Evolutionary conservation across 495 filamentous ascomycete genomes (phyloP).

Genomic region (Ramalina intermedia): DNA sequence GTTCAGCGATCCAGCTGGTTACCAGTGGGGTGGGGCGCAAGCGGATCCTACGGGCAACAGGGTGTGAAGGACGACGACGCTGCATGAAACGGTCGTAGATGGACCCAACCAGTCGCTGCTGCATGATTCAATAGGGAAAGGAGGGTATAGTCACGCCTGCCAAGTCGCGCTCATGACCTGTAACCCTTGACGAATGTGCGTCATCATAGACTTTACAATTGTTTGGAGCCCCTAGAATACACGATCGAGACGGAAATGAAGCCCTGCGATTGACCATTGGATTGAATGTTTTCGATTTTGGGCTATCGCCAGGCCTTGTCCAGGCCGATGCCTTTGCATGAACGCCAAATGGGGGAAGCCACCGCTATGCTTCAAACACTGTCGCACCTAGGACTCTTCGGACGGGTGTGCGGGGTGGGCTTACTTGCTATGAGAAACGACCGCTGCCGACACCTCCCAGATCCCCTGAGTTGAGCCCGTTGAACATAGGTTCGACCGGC

Average conservation of each 20-base stretch:
- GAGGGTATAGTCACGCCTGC: neutral
- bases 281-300: too few species aligned
- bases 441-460: neutral
- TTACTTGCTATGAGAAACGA: too few species aligned
- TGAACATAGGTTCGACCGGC: neutral
- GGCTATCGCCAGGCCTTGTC: too few species aligned
- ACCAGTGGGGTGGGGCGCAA: slow-evolving; percentile 53
- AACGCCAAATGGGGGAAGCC: too few species aligned
- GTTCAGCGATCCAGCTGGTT: slow-evolving; percentile 92
- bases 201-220: too few species aligned
- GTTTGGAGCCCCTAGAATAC: too few species aligned
- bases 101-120: neutral
- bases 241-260: too few species aligned
- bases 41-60: slow-evolving; percentile 1
- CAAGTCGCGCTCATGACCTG: neutral
- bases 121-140: neutral
- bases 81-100: neutral
- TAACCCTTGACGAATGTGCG: neutral
- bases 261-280: too few species aligned
- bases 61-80: neutral
- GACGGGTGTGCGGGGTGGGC: too few species aligned
- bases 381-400: too few species aligned
- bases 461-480: neutral
- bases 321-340: too few species aligned
- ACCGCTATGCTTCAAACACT: too few species aligned